A percentile compares a stretch with the other conserved stretches of the same genome.
These are phyloP conservation scores for Solanum corneliomulleri DNA, from an alignment of 257 asterid genomes.

Conservation along the genomic window DNA sequence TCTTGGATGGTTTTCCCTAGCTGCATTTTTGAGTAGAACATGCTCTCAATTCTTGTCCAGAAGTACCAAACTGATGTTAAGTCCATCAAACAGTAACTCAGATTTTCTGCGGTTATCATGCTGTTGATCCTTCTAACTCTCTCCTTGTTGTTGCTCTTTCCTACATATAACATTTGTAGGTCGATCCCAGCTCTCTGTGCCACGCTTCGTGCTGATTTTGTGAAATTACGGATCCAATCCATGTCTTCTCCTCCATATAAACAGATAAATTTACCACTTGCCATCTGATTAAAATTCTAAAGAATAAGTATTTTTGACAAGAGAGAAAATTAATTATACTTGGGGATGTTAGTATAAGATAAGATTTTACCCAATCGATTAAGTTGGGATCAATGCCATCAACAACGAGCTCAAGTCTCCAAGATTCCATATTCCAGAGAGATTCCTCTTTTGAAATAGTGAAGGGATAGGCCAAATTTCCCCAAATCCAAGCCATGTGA, in stretches of 20 bases:
- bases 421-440: conserved; percentile 47
- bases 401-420: conserved; percentile 56
- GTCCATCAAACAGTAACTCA: conserved; percentile 41
- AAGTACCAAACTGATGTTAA: conserved; percentile 47
- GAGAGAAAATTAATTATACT: too few species aligned
- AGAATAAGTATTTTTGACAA: background rate
- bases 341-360: background rate
- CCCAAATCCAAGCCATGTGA: conserved; percentile 85
- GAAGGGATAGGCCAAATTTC: conserved; percentile 66
- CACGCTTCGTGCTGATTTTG: conserved; percentile 13
- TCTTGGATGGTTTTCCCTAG: conserved; percentile 29
- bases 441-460: conserved; percentile 30
- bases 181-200: conserved; percentile 20
- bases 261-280: conserved; percentile 38
- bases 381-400: conserved; percentile 43
- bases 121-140: conserved; percentile 22
- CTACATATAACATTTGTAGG: conserved; percentile 65
- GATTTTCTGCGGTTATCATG: conserved; percentile 11
- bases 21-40: conserved; percentile 59
- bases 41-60: conserved; percentile 76
- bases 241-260: conserved; percentile 70
- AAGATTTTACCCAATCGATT: conserved; percentile 46
- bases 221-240: conserved; percentile 50
- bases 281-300: conserved; percentile 18
- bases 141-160: conserved; percentile 29